Evolutionary conservation across 1,139 yeast genomes (phyloP).

Genomic region (Sugiyamaella grinbergsii): DNA sequence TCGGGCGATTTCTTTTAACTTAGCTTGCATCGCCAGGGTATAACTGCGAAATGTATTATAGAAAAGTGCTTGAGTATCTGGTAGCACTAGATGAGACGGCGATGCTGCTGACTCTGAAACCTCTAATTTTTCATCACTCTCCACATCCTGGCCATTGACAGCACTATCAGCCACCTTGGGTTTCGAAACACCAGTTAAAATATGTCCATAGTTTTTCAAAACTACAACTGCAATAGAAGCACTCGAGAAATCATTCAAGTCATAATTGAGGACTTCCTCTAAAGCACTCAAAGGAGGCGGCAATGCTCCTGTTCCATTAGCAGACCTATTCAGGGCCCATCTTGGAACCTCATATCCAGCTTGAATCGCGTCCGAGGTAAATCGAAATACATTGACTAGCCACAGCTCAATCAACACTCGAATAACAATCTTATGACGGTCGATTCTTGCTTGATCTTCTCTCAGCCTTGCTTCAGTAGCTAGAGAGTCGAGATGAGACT

Average conservation of each 20-base stretch:
- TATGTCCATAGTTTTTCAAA: constrained; percentile 51
- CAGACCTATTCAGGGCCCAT: constrained; percentile 42
- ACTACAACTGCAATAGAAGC: constrained; percentile 57
- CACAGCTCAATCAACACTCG: constrained; percentile 64
- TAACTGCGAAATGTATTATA: constrained; percentile 51
- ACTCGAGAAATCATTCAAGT: constrained; percentile 38
- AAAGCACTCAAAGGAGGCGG: constrained; percentile 54
- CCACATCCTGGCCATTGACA: constrained; percentile 28
- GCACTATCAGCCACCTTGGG: no score
- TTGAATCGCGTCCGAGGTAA: constrained; percentile 28
- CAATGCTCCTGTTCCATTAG: constrained; percentile 31
- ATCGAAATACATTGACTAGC: constrained; percentile 51
- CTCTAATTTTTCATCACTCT: not conserved
- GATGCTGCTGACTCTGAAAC: not conserved
- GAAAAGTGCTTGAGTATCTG: constrained; percentile 36
- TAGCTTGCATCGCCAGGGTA: constrained; percentile 49
- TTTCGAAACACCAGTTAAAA: constrained; percentile 25
- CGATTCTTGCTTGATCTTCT: constrained; percentile 49
- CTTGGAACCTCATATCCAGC: constrained; percentile 45
- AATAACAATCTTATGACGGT: constrained; percentile 54
- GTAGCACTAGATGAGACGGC: constrained; percentile 23
- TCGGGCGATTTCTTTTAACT: constrained; percentile 45
- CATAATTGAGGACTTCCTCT: constrained; percentile 57
- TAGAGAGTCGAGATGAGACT: constrained; percentile 39
- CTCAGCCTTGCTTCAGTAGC: constrained; percentile 44